Evolutionary conservation across 495 filamentous ascomycete species (phyloP), one percentile per base, ranked within the genome.

Genomic region (Lasiosphaeris hirsuta): DNA sequence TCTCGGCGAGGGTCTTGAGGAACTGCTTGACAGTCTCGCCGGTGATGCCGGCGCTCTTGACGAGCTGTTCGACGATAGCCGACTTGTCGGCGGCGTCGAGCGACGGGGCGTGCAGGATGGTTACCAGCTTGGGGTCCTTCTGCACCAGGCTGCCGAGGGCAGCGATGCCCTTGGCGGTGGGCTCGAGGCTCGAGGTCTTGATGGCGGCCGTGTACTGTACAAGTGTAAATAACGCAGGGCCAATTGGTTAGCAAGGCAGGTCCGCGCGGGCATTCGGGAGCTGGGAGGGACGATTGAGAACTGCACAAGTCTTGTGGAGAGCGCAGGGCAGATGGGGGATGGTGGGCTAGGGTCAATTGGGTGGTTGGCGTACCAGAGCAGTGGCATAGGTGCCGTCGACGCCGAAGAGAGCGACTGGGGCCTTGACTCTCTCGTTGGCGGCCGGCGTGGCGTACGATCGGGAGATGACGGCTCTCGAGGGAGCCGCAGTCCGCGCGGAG

Each of bases 371-470:
- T 90, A 98, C 94, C 86, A 98, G 81, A 79, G 94, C 94, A 81
- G 85, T 90, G 68, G 94, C 95, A 79, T 98, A 98, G 69, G 93
- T 97, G 67, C 94, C 94, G 75, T 97, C 94, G 76, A 98, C 80
- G 59, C 94, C 94, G 77, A 89, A 98, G 61, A 98, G 81, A 54
- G 92, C 84, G 70, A 97, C 81, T 51, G 94, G 94, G 60, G 92
- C 85, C 80, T 89, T 92, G 69, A 85, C 77, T 46, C 85, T 82
- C 68, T 84, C 81, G 52, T 65, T 58, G 54, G 75, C 65, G 55
- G 82, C 78, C 59, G 90, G 80, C 54, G 82, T 76, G 73, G 94
- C 92, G 76, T 90, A 97, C 71, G 80, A 78, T 65, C 91, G 83
- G 68, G 63, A 58, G 56, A 72, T 63, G 45, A 75, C 46, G 46